Base-by-base conservation (phyloP, 2,329 filamentous ascomycete genomes). In the Cercospora sp. region DNA sequence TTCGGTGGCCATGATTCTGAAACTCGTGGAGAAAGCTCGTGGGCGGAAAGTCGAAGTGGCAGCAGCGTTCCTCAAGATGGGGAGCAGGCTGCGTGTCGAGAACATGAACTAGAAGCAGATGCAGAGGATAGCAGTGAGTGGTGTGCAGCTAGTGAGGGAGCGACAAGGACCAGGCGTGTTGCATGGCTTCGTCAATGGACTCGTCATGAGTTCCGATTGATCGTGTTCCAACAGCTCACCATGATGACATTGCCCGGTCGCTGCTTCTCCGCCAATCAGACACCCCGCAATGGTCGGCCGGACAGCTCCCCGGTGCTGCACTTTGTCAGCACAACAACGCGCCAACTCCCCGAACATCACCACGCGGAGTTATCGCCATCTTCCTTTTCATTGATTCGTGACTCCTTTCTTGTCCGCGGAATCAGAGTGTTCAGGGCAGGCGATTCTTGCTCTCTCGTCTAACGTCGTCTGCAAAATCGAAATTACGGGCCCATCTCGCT, bases 1-100 rank as follows among this genome's bases (percentile, higher is more conserved):
- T 72, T 85, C 81, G 70, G 80, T 78, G 10, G 82, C 79, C 82
- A 84, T 84, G 67, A 71, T 71, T 75, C 73, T 68, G 51, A 75
- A 63, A 5, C 60, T 71, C 31, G 69, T 69, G 40, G 71, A 72
- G 66, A 75, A 31, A 42, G 61, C 30, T 61, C 26, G 64, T 5
- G 63, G 26, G 55, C 55, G 51, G 57, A 33, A 28, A 23, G 31
- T 26, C 5, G 45, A 8, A 3, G 26, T 2, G 5, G 42, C n/a
- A 28, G 31, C 45, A 48, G 33, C n/a, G 23, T 53, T 64, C 31
- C 51, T 58, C 48, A 68, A 13, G 20, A 42, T 16, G 26, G 63
- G 53, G 28, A 63, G 26, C 48, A 65, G 42, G 40, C 33, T 60
- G 36, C 66, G 66, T 68, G 63, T 62, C 48, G 63, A 68, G 48